These are phyloP conservation scores for Elaeagnus macrophylla DNA, from an alignment of 306 rosid genomes.

Conservation along the genomic window DNA sequence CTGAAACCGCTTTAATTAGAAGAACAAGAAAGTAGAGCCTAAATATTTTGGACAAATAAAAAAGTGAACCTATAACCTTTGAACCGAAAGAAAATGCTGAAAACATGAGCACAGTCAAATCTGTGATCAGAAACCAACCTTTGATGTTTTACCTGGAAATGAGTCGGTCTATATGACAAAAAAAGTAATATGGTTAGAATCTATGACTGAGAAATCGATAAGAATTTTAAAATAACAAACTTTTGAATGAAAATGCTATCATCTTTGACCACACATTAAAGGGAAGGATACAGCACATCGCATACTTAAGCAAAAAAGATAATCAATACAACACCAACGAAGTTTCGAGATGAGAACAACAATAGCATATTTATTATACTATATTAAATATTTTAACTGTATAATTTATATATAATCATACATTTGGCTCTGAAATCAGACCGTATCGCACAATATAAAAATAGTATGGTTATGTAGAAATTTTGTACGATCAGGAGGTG, in stretches of 20 bases:
- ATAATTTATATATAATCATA: too few relatives aligned
- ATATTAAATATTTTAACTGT: too few relatives aligned
- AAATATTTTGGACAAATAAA: neutral
- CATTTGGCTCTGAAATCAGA: too few relatives aligned
- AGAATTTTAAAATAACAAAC: neutral
- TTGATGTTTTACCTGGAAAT: conserved; percentile 66
- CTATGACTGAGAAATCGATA: neutral
- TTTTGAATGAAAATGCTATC: neutral
- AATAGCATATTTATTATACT: too few relatives aligned
- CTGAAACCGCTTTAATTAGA: neutral
- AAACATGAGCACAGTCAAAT: neutral
- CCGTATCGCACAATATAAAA: too few relatives aligned
- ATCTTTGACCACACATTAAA: neutral
- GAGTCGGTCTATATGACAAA: conserved; percentile 30
- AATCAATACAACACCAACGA: too few relatives aligned
- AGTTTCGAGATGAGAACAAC: too few relatives aligned
- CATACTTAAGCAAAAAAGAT: too few relatives aligned
- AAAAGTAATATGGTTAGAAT: conserved; percentile 15
- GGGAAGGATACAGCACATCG: neutral
- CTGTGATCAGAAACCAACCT: conserved; percentile 36
- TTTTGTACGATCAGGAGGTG: too few relatives aligned
- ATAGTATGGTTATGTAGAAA: too few relatives aligned
- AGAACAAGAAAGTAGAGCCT: neutral
- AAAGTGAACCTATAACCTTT: neutral
- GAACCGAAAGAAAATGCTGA: neutral